These are phyloP conservation scores for Solanum stenotomum DNA, from an alignment of 257 asterid genomes.

Conservation along the genomic window DNA sequence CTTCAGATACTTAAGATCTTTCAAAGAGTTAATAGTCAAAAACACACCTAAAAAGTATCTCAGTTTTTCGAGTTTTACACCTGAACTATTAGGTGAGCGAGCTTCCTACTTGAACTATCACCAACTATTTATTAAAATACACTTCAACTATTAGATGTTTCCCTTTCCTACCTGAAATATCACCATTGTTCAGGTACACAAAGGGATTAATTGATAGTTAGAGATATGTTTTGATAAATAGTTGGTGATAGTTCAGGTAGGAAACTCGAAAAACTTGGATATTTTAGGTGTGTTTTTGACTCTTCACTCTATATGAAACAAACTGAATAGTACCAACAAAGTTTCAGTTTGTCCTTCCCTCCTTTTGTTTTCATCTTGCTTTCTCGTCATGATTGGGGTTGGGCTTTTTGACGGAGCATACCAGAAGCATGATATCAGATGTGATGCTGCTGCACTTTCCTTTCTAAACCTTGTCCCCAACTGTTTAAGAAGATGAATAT, in stretches of 20 bases:
- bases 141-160: not conserved
- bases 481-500: not conserved
- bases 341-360: not conserved
- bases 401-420: not conserved
- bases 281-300: not conserved
- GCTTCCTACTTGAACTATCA: not conserved
- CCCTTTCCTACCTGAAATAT: not conserved
- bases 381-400: not conserved
- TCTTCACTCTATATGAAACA: not conserved
- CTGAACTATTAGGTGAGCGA: not conserved
- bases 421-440: not conserved
- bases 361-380: not conserved
- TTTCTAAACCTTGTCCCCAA: not conserved
- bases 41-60: not conserved
- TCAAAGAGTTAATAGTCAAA: not conserved
- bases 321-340: not conserved
- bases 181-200: not conserved
- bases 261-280: not conserved
- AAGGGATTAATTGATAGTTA: not conserved
- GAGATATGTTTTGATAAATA: not conserved
- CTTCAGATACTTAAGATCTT: not conserved
- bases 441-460: not conserved
- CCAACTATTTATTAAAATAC: not conserved
- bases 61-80: not conserved
- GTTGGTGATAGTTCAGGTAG: not conserved